Evolutionary conservation across 2,329 filamentous ascomycete species (phyloP), one percentile per base, ranked within the genome.

Genomic region (Clonostachys rhizophaga): DNA sequence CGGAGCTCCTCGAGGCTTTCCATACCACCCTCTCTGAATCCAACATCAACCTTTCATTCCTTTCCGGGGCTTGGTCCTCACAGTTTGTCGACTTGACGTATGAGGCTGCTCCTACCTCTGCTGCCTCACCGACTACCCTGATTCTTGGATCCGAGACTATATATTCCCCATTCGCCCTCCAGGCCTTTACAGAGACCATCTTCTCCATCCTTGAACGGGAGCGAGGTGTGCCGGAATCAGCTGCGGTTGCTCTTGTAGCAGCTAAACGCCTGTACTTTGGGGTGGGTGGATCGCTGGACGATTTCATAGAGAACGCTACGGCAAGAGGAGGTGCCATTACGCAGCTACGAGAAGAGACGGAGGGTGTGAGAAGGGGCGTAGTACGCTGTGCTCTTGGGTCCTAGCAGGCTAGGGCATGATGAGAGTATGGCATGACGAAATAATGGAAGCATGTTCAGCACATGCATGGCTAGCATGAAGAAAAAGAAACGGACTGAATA

Each of bases 231-330:
- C 24, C 24, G 24, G 24, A 30, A 10, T 17, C 24, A 9, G 34
- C 39, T 16, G 34, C 9, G 6, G 78, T 77, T 43, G 83, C 85
- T 2, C 69, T 90, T 17, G 76, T 92, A 6, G 88, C 79, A 4
- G 89, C 89, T 2, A 94, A 94, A 69, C 79, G 81, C 53, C 75
- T 91, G 11, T 94, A 94, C 65, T 94, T 94, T 65, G 89, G 89
- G 4, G 89, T 94, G 6, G 89, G 89, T 0, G 89, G 89, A 0
- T 91, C 87, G 17, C 76, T 94, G 18, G 86, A 90, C 61, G 87
- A 88, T 53, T 89, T 94, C 55, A 69, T 84, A 43, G 65, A 72
- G 44, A 71, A 67, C 52, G 75, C 81, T 40, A 67, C 67, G 47
- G 66, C 61, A 1, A 70, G 70, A 36, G 81, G 79, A 3, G 72